These are phyloP conservation scores for Puya raimondii DNA, from an alignment of 176 grass and related monocot species.

Conservation along the genomic window DNA sequence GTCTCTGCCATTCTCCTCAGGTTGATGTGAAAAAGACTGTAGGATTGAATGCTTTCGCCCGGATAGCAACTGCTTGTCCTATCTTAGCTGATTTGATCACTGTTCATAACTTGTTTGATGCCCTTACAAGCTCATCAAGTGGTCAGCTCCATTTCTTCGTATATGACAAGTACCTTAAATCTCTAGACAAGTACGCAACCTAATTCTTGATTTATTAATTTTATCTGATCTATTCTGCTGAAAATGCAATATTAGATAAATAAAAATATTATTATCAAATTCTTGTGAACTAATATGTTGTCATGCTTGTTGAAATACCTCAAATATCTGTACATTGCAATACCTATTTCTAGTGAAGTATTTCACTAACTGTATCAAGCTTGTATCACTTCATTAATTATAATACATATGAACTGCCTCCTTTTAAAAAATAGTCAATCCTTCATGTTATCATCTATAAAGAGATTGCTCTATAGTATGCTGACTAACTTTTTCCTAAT, in stretches of 20 bases:
- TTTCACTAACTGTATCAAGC: too few relatives aligned
- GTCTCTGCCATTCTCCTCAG: constrained; percentile 25
- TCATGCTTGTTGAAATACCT: too few relatives aligned
- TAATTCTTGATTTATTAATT: constrained; percentile 2
- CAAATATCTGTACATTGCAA: too few relatives aligned
- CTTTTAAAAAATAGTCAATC: constrained; percentile 3
- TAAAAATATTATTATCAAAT: too few relatives aligned
- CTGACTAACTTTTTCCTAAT: too few relatives aligned
- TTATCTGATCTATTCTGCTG: too few relatives aligned
- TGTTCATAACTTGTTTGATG: constrained; percentile 78
- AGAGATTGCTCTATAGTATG: not conserved
- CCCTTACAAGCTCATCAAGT: constrained; percentile 54
- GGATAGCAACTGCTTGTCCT: constrained; percentile 69
- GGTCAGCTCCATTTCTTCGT: constrained; percentile 82
- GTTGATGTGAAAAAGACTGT: constrained; percentile 74
- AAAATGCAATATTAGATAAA: too few relatives aligned
- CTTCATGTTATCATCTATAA: not conserved
- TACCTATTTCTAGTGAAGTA: too few relatives aligned
- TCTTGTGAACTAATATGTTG: too few relatives aligned
- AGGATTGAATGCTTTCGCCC: constrained; percentile 70
- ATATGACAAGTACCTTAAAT: constrained; percentile 85
- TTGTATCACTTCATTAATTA: too few relatives aligned
- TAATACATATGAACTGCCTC: not conserved
- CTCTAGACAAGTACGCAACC: constrained; percentile 39
- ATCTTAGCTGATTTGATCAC: constrained; percentile 73